Evolutionary conservation across 495 filamentous ascomycete species (phyloP).

Genomic region (Tetracladium marchalianum): DNA sequence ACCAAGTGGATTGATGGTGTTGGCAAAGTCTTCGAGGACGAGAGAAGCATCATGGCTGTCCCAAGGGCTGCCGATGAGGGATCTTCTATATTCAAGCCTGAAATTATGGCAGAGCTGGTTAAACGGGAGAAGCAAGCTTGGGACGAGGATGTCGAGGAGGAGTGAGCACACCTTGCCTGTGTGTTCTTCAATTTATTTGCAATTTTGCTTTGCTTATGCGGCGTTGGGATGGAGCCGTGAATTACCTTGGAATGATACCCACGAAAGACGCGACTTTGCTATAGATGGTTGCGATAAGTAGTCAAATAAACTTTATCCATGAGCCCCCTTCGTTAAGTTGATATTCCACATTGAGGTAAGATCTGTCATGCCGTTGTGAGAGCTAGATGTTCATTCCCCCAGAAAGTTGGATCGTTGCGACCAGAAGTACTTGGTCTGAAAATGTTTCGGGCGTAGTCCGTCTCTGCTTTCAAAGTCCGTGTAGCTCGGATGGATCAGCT

Average conservation of each 20-base stretch:
- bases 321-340: no score
- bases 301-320: no score
- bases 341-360: no score
- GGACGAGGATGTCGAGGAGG: constrained; percentile 62
- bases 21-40: constrained; percentile 74
- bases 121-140: constrained; percentile 64
- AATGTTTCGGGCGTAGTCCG: no score
- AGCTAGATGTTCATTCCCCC: no score
- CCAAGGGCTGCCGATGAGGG: constrained; percentile 25
- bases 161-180: constrained; percentile 17
- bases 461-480: no score
- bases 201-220: not conserved
- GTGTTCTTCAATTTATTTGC: not conserved
- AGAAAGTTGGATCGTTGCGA: no score
- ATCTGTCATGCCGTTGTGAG: no score
- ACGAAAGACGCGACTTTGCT: not conserved
- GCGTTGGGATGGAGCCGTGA: no score
- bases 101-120: constrained; percentile 40
- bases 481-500: no score
- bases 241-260: not conserved
- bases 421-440: no score
- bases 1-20: constrained; percentile 81
- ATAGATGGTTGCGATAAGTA: no score
- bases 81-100: constrained; percentile 53
- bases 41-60: constrained; percentile 34